Base-by-base conservation (phyloP, 768 basidiomycete genomes). In the Phylloporus sp. region DNA sequence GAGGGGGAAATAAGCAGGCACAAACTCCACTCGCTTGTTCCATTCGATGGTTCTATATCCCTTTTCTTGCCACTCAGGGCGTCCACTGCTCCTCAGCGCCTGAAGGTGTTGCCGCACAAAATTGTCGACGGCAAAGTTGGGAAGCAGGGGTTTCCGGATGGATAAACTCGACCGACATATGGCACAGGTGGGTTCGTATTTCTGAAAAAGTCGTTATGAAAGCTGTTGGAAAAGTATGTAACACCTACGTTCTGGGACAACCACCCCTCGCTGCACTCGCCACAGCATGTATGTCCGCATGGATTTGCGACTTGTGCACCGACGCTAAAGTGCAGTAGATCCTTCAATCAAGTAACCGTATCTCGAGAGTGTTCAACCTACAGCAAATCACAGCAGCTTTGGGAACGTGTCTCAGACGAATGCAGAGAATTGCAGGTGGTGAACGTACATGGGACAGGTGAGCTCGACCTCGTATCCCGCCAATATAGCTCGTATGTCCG, bases 351-450 rank as follows among this genome's bases (percentile, higher is more conserved):
- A 10, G 24, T 48, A 31, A 15, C 13, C 7, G 20, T 9, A 44
- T 37, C 22, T 23, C 15, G 10, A 36, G 17, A 7, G n/a, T 4
- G 15, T 38, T 42, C 33, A 22, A 68, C 81, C 57, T 61, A 84
- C 86, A 86, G 71, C 24, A 86, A 67, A 58, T 88, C 85, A 63
- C 69, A 84, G 51, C 86, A 89, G 60, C 86, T 88, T 32, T 83
- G 13, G 21, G n/a, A 17, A 42, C 20, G 21, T 18, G 11, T 17
- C 13, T 57, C 38, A 50, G 41, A 28, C n/a, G n/a, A 11, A 28
- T 31, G 31, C 1, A 24, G 9, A n/a, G 11, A 24, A 37, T 35
- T 6, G 17, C 11, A 26, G 42, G 35, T 4, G n/a, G 42, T 13
- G 26, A 38, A 73, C 84, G 38, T 61, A 87, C 86, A 89, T 84